phyloP scores from a whole-genome alignment of 2,329 filamentous ascomycete genomes.

The Diaporthe vexans region DNA sequence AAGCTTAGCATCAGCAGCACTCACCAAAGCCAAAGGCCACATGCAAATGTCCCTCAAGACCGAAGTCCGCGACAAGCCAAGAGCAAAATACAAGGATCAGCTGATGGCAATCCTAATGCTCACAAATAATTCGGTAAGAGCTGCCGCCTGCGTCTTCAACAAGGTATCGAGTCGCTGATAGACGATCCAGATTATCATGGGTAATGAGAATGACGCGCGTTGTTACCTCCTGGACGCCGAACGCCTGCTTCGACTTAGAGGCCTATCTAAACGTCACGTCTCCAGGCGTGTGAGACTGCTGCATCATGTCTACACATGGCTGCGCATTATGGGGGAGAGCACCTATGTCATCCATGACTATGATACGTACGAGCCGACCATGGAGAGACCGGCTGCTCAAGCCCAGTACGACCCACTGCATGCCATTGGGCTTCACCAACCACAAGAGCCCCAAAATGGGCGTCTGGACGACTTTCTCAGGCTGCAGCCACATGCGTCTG shows the following conservation, averaged over 20 bases:
- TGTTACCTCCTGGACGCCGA: constrained; percentile 6
- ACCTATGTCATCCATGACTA: constrained; percentile 22
- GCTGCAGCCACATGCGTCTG: constrained; percentile 10
- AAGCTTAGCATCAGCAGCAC: not conserved
- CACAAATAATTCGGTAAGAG: constrained; percentile 14
- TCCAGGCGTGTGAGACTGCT: constrained; percentile 15
- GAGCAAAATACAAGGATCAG: constrained; percentile 23
- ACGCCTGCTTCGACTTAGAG: constrained; percentile 2
- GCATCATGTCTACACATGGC: constrained; percentile 13
- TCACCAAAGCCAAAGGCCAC: not conserved
- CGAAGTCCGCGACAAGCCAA: not conserved
- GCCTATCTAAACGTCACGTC: constrained; percentile 8
- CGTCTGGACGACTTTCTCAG: constrained; percentile 15
- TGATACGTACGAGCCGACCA: not conserved
- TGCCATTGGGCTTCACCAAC: not conserved
- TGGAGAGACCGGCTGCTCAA: not conserved
- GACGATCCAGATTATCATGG: not conserved
- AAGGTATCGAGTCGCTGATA: not conserved
- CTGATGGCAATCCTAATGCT: constrained; percentile 17
- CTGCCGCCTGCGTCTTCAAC: no score
- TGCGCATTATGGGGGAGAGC: constrained; percentile 23
- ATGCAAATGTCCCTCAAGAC: constrained; percentile 13
- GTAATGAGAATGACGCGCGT: constrained; percentile 2
- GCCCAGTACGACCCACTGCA: not conserved
- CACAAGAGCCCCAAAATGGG: not conserved